phyloP scores from a whole-genome alignment of 2,329 filamentous ascomycete species.

The Fusarium cyanostomum region DNA sequence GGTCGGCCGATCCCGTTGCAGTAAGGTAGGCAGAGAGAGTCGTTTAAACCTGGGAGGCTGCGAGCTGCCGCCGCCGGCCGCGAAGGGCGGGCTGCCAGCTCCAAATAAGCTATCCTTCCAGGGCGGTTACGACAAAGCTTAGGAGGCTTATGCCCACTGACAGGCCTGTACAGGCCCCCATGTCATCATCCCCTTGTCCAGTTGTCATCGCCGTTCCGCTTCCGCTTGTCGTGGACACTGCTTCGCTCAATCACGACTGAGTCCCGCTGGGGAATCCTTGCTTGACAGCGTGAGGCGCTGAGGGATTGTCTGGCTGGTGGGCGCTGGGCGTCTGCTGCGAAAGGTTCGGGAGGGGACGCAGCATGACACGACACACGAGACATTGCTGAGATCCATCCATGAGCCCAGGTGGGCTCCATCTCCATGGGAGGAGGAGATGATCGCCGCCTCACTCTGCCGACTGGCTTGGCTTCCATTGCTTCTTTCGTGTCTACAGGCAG shows the following conservation, averaged over 20 bases:
- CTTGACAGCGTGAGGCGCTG: conserved; percentile 27
- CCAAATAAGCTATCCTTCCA: not conserved
- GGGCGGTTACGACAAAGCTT: too few relatives aligned
- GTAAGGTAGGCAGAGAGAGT: not conserved
- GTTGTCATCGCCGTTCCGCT: too few relatives aligned
- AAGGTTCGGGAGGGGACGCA: conserved; percentile 4
- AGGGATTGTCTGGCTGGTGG: not conserved
- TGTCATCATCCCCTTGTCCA: too few relatives aligned
- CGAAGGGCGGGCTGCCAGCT: not conserved
- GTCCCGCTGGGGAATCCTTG: conserved; percentile 44
- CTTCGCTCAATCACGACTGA: not conserved
- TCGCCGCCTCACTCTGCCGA: conserved; percentile 35
- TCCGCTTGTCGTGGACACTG: too few relatives aligned
- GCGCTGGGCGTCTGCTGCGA: not conserved
- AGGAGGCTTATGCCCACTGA: too few relatives aligned
- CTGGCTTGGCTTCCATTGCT: conserved; percentile 2
- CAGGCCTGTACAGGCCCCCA: too few relatives aligned
- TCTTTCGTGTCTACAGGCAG: not conserved
- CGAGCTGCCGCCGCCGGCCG: too few relatives aligned
- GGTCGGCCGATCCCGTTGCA: not conserved
- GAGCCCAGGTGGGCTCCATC: not conserved
- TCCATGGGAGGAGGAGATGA: conserved; percentile 8
- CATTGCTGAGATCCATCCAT: conserved; percentile 5
- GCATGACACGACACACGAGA: conserved; percentile 36
- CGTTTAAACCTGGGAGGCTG: too few relatives aligned